These are phyloP conservation scores for Aegilops tauschii DNA, from an alignment of 176 grass and related monocot species.

Conservation along the genomic window DNA sequence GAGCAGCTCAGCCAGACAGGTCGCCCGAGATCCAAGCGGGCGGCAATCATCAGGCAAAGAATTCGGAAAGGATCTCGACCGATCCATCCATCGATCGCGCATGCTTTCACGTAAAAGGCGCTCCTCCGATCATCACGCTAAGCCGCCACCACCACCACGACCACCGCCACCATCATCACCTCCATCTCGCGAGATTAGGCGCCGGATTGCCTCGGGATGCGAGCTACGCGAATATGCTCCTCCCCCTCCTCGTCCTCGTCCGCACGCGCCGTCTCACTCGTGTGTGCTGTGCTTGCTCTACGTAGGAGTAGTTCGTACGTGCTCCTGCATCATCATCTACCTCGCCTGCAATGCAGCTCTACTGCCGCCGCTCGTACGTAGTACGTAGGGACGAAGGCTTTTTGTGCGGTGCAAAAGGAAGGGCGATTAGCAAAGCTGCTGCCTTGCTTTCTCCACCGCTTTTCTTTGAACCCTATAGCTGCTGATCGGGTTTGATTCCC, in stretches of 20 bases:
- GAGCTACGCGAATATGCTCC: neutral
- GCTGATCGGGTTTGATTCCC: slow-evolving; percentile 41
- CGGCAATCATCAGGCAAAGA: neutral
- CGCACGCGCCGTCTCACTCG: neutral
- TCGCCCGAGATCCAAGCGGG: slow-evolving; percentile 7
- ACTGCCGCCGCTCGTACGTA: neutral
- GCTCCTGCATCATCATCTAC: neutral
- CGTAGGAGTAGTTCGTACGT: neutral
- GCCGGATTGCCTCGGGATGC: slow-evolving; percentile 18
- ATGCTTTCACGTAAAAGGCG: neutral
- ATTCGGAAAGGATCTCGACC: neutral
- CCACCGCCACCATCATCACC: neutral
- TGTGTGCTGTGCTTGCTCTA: neutral
- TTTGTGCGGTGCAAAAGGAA: neutral
- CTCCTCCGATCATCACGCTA: slow-evolving; percentile 7
- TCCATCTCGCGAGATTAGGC: neutral
- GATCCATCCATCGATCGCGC: neutral
- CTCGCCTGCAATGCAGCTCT: neutral
- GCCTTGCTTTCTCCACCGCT: neutral
- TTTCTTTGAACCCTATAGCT: slow-evolving; percentile 13
- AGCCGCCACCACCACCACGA: neutral
- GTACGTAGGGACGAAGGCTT: neutral
- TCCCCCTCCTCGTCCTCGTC: neutral
- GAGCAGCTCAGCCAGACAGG: neutral
- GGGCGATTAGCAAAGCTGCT: neutral